Percentiles rank a stretch among this genome's conserved stretches.
Evolutionary conservation across 2,329 filamentous ascomycete species (phyloP).

Genomic region (Plenodomus lindquistii): DNA sequence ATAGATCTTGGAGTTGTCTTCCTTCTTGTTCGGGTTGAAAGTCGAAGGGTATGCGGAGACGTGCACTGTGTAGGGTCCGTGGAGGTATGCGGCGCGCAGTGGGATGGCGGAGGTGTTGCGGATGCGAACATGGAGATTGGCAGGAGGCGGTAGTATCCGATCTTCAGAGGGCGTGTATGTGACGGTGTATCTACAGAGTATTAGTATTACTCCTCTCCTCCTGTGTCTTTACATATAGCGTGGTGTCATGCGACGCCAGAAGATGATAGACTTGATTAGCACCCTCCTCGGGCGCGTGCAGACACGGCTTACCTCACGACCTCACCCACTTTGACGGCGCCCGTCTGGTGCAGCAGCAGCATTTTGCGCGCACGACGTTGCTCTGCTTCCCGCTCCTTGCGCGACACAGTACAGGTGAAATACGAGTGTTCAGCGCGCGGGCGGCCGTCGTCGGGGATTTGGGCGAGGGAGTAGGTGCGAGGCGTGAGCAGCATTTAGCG

Average conservation of each 20-base stretch:
- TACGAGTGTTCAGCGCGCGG: slow-evolving; percentile 36
- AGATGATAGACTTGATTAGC: not conserved
- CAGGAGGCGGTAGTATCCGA: slow-evolving; percentile 84
- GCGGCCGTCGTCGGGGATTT: slow-evolving; percentile 39
- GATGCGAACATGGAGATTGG: slow-evolving; percentile 80
- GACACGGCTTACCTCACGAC: slow-evolving; percentile 65
- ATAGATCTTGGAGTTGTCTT: slow-evolving; percentile 69
- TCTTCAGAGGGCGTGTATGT: slow-evolving; percentile 90
- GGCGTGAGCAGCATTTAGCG: slow-evolving; percentile 49
- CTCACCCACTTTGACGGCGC: slow-evolving; percentile 91
- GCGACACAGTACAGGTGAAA: slow-evolving; percentile 38
- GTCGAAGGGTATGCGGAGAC: slow-evolving; percentile 81
- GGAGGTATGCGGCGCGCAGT: slow-evolving; percentile 90
- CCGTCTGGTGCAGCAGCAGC: slow-evolving; percentile 88
- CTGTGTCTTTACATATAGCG: not conserved
- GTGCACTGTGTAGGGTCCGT: slow-evolving; percentile 91
- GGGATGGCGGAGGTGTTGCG: slow-evolving; percentile 91
- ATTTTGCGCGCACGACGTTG: slow-evolving; percentile 56
- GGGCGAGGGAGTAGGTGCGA: slow-evolving; percentile 45
- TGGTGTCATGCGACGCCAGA: not conserved
- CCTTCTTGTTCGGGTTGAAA: slow-evolving; percentile 82
- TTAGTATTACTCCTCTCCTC: not conserved
- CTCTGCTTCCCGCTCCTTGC: slow-evolving; percentile 38
- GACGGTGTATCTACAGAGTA: slow-evolving; percentile 66
- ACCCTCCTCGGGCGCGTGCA: not conserved